Percentiles rank a stretch among this genome's conserved stretches.
Conservation (phyloP, 108 stramenopile genomes). For the Fragilariopsis cylindrus region DNA sequence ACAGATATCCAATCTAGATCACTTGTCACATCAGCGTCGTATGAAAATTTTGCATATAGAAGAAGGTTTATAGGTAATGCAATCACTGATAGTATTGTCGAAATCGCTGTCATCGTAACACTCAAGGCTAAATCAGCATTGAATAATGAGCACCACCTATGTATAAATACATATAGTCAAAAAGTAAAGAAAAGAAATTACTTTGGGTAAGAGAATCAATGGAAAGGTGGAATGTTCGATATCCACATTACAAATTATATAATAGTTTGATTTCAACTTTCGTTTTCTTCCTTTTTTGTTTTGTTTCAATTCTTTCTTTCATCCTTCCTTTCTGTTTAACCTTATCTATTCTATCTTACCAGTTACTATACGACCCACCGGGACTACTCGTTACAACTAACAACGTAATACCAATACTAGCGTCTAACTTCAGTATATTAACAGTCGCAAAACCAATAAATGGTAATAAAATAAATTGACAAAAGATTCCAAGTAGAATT, state of each 20-base stretch:
- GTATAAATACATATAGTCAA: neutral
- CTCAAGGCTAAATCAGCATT: constrained; percentile 87
- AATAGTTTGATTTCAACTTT: constrained; percentile 1
- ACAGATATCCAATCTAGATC: constrained; percentile 73
- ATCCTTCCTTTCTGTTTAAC: neutral
- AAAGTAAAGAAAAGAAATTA: neutral
- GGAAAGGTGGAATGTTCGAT: neutral
- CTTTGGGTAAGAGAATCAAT: neutral
- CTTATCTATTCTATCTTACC: constrained; percentile 21
- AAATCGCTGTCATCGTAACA: constrained; percentile 90
- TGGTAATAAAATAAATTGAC: constrained; percentile 78
- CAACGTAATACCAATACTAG: constrained; percentile 63
- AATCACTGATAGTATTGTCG: constrained; percentile 63
- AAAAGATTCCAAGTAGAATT: constrained; percentile 44
- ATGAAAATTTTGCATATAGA: constrained; percentile 73
- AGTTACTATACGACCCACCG: constrained; percentile 82
- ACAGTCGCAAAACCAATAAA: constrained; percentile 76
- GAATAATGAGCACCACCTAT: constrained; percentile 81
- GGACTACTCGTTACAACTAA: constrained; percentile 76
- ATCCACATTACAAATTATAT: too few relatives aligned
- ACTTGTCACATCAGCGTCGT: constrained; percentile 52
- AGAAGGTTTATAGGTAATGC: constrained; percentile 82
- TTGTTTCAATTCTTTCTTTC: neutral
- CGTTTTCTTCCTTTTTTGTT: neutral
- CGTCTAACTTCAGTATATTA: constrained; percentile 46